Evolutionary conservation across 139 green algal genomes (phyloP), one percentile per base, ranked within the genome.

Genomic region (Desmodesmus armatus): DNA sequence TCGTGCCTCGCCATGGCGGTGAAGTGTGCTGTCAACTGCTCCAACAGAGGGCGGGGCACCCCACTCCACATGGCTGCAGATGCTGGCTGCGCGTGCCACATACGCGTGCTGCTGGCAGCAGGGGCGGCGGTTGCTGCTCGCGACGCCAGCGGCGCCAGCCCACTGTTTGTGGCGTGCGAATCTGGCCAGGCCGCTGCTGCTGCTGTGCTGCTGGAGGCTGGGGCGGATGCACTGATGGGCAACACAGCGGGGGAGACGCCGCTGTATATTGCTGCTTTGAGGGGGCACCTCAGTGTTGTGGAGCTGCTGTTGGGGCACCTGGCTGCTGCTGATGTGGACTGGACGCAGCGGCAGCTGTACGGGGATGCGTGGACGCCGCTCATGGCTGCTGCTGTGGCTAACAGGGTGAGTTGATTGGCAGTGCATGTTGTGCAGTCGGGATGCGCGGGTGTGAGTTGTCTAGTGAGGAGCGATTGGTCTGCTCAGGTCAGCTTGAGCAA

Each of bases 281-380:
- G 91, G 25, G 96, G 96, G 13, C 89, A 98, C 82, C 41, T 91
- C 44, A 25, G 19, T 3, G 75, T 89, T 2, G 93, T 98, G 69
- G 77, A 90, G 23, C 35, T 89, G 66, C 89, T 99, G 79, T 82
- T 98, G 47, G 15, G 53, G 21, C 82, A 91, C 78, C 92, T 91
- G 62, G n/a, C 78, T 11, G 25, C 33, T 4, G 23, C 51, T 17
- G 88, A 88, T 40, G 79, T 96, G 3, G 41, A 44, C 11, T 98
- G 96, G 96, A 88, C 91, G 84, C 86, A 93, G 6, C 44, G 72
- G 0, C 44, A n/a, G 15, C 78, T 95, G 67, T 96, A 97, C 82
- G 89, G 88, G 2, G 95, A 98, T 81, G 89, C 89, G 7, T 98
- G 96, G 96, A 98, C 95, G 3, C 96, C 96, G 7, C 89, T 98